Evolutionary conservation across 148 eudicot species (phyloP), one percentile per base, ranked within the genome.

Genomic region (Amaranthus hypochondriacus): DNA sequence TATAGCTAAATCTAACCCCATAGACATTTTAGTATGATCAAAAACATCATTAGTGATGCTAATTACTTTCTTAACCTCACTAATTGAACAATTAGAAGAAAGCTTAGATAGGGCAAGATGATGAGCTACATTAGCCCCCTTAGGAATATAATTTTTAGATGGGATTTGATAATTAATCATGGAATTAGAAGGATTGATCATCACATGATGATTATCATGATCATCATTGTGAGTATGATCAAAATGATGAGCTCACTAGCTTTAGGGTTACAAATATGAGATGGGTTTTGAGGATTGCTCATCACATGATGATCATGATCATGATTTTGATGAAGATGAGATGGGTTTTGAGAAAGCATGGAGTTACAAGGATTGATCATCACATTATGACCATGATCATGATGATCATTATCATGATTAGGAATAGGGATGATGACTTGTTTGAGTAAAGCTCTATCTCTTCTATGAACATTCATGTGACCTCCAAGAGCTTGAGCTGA

Each of bases 401-500:
- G 39, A 28, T 28, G 39, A 28, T 28, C 39, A 28, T 28, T 1
- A 28, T 28, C 1, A 28, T 28, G 39, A 28, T 52, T 46, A 59
- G 48, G 71, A 14, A 81, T 63, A 14, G 54, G 46, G 13, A 55
- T 81, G 48, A 90, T 83, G 44, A 76, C 81, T 15, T 77, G 86
- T 66, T 88, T 80, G 62, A 90, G 42, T 57, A 88, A 85, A 9
- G 97, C 97, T 71, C 95, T 84, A 54, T 92, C 96, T 78, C 96
- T 90, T 80, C 97, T 86, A 57, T 92, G 97, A 51, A 92, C 97
- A 83, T 93, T 93, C 98, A 93, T 92, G 77, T 92, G 97, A 58
- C 97, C 97, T n/a, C 97, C 97, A 53, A 92, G 89, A 9, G 98
- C 96, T 85, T 93, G 98, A 59, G 98, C 98, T 73, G 93, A 89